Evolutionary conservation across 2,329 filamentous ascomycete genomes (phyloP), one percentile per base, ranked within the genome.

Genomic region (Nemania sp.): DNA sequence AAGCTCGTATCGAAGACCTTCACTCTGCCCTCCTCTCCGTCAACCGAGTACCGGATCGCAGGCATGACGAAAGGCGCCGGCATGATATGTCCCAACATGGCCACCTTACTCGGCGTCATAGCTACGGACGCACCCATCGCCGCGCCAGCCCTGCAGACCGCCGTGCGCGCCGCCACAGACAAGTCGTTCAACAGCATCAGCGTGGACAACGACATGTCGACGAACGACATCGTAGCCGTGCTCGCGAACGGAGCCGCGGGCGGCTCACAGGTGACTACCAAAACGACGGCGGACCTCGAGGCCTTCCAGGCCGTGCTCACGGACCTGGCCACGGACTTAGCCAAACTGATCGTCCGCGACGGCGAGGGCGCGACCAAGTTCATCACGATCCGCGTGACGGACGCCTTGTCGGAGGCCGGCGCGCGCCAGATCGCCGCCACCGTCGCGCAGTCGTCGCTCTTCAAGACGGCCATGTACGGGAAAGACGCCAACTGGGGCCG

Each of bases 71-170:
- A 99, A 77, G 94, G 94, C 52, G 94, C 94, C 5, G 94, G 94
- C 68, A 99, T 99, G 94, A 96, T 99, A 71, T 92, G 97, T 69
- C 94, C 94, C 42, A 97, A 99, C 77, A 96, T 99, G 92, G 94
- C 91, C 24, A 99, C 94, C 1, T 82, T 97, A 28, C 84, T 99
- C 30, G 91, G 90, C 49, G 88, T 97, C 57, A 82, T 97, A 66
- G 91, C 90, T 66, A 99, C 94, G 12, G 94, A 99, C 65, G 93
- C 88, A 1, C 89, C 91, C 24, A 83, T 97, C 66, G 80, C 84
- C 0, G 79, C 89, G 3, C 69, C 73, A 1, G 80, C 88, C 8
- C 82, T 97, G 54, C 83, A 86, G 43, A 72, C 79, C 0, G 80
- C 94, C 12, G 86, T 97, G 39, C 84, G 80, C 54, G 78, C 84